Conservation (phyloP, 2,329 filamentous ascomycete genomes). For the Microsporum canis region DNA sequence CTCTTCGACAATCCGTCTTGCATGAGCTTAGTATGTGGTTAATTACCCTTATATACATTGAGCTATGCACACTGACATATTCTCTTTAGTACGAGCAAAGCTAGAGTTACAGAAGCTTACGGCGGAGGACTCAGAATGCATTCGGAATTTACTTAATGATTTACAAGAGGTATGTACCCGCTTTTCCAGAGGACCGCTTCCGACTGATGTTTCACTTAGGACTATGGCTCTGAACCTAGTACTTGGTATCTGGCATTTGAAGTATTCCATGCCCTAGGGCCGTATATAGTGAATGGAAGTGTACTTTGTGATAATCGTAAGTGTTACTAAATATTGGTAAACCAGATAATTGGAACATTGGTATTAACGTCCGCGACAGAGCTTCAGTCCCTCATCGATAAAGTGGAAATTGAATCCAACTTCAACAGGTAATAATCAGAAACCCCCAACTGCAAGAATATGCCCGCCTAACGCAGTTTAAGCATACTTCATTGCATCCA, state of each 20-base stretch:
- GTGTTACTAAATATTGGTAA: neutral
- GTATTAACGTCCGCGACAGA: neutral
- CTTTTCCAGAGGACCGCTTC: neutral
- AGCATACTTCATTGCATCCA: neutral
- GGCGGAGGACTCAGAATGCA: constrained; percentile 35
- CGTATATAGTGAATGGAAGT: constrained; percentile 9
- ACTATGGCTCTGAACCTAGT: constrained; percentile 53
- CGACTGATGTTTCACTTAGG: constrained; percentile 23
- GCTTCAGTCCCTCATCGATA: neutral
- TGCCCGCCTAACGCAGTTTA: neutral
- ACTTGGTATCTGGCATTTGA: constrained; percentile 60
- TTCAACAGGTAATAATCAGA: neutral
- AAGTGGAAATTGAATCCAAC: neutral
- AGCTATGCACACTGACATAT: neutral
- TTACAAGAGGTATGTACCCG: constrained; percentile 37
- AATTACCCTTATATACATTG: neutral
- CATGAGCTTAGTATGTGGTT: constrained; percentile 51
- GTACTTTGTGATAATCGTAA: neutral
- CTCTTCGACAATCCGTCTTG: constrained; percentile 55
- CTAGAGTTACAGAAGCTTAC: constrained; percentile 32
- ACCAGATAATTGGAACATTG: no score
- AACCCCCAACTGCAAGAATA: neutral
- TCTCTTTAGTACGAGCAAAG: constrained; percentile 20
- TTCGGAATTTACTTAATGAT: constrained; percentile 47
- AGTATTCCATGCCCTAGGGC: constrained; percentile 38